Evolutionary conservation across 2,329 filamentous ascomycete genomes (phyloP), one percentile per base, ranked within the genome.

Genomic region (Aspergillus nomiae): DNA sequence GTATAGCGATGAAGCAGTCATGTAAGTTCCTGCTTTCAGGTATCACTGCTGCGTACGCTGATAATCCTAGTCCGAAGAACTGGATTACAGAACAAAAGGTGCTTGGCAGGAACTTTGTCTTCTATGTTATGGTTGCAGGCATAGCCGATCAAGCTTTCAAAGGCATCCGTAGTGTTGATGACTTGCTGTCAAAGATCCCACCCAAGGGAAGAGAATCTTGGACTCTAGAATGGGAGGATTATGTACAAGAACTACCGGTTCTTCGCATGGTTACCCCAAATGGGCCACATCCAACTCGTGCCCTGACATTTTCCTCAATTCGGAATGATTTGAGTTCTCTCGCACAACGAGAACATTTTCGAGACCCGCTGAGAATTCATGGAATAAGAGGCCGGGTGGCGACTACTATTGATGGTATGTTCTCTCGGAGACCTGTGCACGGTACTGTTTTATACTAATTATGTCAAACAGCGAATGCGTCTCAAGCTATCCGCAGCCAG

Each of bases 41-140:
- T 50, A 32, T 30, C 14, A 16, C 19, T 26, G 26, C 14, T 53
- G n/a, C 16, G 3, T 16, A 24, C 14, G 24, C 38, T 26, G 26
- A 38, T 21, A 24, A n/a, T 12, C 4, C 4, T 11, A 70, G 65
- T 21, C 64, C 38, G 14, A 69, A 66, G 26, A 69, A 68, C 54
- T 72, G 55, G 69, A 66, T 72, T 28, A 53, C 48, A 11, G 65
- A 71, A 19, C 28, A 70, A 43, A 63, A n/a, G 3, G 45, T 70
- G 5, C 63, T 72, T 57, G 34, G 64, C n/a, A 63, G 60, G 14
- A 71, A 61, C 51, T 72, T 71, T 64, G 46, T 69, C 1, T 72
- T 70, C 38, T 70, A 30, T 65, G 62, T 69, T 2, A 71, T 72
- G 0, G 59, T 70, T 9, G 41, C 63, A 61, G 32, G 66, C 2